Percentiles rank a stretch among this genome's conserved stretches.
These are phyloP conservation scores for Limnomonas spitsbergensis DNA, from an alignment of 139 green algal genomes.

Conservation along the genomic window DNA sequence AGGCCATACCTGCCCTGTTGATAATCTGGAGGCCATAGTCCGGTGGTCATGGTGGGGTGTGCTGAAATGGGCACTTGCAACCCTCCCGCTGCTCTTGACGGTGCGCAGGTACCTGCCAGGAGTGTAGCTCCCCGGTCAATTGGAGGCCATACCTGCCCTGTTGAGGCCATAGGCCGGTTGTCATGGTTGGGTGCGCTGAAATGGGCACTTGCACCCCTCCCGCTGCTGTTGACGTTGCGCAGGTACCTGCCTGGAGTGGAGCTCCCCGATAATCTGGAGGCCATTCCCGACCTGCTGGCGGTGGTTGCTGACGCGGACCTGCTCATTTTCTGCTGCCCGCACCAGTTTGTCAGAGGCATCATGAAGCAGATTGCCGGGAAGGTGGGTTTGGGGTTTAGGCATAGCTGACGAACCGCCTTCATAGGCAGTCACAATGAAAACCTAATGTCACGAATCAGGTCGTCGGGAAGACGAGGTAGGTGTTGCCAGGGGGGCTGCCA, in stretches of 20 bases:
- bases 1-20: conserved; percentile 44
- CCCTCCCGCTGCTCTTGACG: background rate
- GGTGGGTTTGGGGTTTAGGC: conserved; percentile 6
- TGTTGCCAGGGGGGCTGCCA: background rate
- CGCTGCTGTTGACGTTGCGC: no score
- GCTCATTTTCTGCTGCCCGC: conserved; percentile 53
- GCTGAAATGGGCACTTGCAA: no score
- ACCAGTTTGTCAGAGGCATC: conserved; percentile 65
- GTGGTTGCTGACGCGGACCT: conserved; percentile 46
- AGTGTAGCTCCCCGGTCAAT: conserved; percentile 29
- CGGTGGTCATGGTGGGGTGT: no score
- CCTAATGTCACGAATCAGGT: background rate
- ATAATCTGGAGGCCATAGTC: no score
- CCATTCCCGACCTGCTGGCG: conserved; percentile 39
- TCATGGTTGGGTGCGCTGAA: no score
- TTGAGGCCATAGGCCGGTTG: no score
- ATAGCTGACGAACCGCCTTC: background rate
- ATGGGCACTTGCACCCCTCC: no score
- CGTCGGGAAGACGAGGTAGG: background rate
- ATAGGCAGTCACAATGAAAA: background rate
- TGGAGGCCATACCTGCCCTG: conserved; percentile 48
- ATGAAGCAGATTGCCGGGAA: conserved; percentile 46
- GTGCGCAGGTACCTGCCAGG: background rate
- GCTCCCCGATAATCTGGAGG: conserved; percentile 50
- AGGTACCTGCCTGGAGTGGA: conserved; percentile 29